A percentile compares a stretch with the other conserved stretches of the same genome.
phyloP scores from a whole-genome alignment of 345 rosid species.

The Murraya paniculata region DNA sequence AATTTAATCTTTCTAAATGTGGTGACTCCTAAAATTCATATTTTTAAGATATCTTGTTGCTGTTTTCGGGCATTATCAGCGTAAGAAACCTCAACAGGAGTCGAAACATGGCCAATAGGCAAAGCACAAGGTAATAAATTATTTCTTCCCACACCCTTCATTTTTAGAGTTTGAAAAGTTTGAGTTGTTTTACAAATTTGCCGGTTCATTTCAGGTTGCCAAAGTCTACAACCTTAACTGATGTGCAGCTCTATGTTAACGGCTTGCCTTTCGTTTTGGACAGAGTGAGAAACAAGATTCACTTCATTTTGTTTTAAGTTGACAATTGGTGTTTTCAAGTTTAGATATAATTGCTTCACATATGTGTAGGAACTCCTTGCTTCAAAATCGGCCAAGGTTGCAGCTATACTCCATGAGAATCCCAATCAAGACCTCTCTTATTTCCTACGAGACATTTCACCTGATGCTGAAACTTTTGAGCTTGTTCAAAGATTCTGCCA shows the following conservation, averaged over 20 bases:
- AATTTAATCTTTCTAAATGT: not conserved
- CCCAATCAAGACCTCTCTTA: conserved; percentile 25
- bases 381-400: conserved; percentile 58
- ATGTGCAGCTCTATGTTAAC: conserved; percentile 31
- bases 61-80: not conserved
- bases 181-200: not conserved
- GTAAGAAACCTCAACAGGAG: not conserved
- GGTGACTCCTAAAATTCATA: not conserved
- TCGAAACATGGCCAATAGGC: conserved; percentile 16
- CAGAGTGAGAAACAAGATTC: conserved; percentile 37
- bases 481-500: conserved; percentile 68
- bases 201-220: conserved; percentile 23
- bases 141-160: not conserved
- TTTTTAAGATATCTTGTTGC: not conserved
- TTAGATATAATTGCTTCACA: not conserved
- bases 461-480: conserved; percentile 54
- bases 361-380: conserved; percentile 53
- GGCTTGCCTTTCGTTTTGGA: conserved; percentile 40
- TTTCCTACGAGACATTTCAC: conserved; percentile 49
- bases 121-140: conserved; percentile 12
- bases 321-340: not conserved
- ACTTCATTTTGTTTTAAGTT: not conserved
- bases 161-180: not conserved
- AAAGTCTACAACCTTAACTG: conserved; percentile 27
- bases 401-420: conserved; percentile 40